Conservation (phyloP, 768 basidiomycete species). For the Panus rudis region DNA sequence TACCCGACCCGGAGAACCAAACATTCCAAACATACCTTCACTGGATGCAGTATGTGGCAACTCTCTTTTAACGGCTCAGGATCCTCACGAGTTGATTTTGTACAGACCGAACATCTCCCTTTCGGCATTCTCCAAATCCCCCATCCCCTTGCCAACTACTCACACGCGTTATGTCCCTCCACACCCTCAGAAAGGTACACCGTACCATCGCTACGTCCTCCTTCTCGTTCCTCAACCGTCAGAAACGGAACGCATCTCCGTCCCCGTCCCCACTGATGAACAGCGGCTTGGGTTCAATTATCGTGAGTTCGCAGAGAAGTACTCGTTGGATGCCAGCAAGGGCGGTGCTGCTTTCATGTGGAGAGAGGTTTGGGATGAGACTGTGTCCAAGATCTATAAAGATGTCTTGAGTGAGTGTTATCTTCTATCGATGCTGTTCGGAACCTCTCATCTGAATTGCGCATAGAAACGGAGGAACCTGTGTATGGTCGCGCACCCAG, state of each 20-base stretch:
- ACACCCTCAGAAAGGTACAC: constrained; percentile 83
- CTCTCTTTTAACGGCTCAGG: constrained; percentile 4
- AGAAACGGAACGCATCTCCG: constrained; percentile 19
- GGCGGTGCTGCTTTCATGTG: constrained; percentile 83
- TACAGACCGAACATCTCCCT: constrained; percentile 77
- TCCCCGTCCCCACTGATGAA: constrained; percentile 16
- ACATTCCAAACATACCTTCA: constrained; percentile 73
- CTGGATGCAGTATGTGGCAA: constrained; percentile 70
- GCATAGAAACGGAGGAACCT: constrained; percentile 42
- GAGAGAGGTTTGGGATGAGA: constrained; percentile 67
- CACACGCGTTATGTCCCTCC: constrained; percentile 84
- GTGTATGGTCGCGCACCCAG: constrained; percentile 47
- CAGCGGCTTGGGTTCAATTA: constrained; percentile 59
- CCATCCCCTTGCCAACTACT: constrained; percentile 33
- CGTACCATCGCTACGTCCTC: constrained; percentile 83
- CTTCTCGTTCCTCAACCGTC: constrained; percentile 69
- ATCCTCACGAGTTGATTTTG: constrained; percentile 6
- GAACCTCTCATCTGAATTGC: constrained; percentile 4
- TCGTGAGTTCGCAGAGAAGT: constrained; percentile 50
- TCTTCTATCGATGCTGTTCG: constrained; percentile 4
- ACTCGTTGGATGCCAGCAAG: constrained; percentile 43
- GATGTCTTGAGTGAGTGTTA: constrained; percentile 57
- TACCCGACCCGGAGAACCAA: constrained; percentile 64
- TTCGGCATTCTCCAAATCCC: constrained; percentile 42
- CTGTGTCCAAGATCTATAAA: constrained; percentile 58